Percentiles rank a stretch among this genome's conserved stretches.
phyloP scores from a whole-genome alignment of 768 basidiomycete species.

The Trametes cubensis region DNA sequence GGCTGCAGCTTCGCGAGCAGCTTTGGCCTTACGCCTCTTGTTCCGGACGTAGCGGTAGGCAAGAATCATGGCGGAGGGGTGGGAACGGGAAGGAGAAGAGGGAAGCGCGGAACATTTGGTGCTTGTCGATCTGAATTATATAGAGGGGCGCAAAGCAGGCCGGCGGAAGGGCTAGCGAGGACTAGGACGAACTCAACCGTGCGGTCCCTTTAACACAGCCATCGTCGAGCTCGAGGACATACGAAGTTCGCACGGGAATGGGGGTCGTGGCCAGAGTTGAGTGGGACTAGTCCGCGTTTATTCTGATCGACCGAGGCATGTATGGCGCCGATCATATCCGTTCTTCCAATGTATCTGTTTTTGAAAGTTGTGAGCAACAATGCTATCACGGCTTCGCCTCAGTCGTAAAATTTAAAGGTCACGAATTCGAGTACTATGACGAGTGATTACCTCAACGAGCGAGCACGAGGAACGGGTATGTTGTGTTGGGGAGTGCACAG shows the following conservation, averaged over 20 bases:
- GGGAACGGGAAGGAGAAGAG: background rate
- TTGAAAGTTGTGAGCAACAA: too few species aligned
- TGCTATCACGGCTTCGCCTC: background rate
- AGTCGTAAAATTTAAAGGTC: background rate
- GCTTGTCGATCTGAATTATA: background rate
- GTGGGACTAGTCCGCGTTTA: background rate
- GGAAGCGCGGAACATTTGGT: background rate
- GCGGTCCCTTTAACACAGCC: background rate
- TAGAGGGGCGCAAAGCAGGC: background rate
- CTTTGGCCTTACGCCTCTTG: constrained; percentile 16
- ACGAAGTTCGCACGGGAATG: background rate
- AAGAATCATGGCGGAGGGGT: constrained; percentile 3
- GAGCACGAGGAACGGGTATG: background rate
- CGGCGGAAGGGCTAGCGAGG: background rate
- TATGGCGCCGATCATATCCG: background rate
- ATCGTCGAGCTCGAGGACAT: background rate
- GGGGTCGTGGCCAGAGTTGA: too few species aligned
- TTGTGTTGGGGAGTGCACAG: too few species aligned
- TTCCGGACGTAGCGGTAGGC: constrained; percentile 19
- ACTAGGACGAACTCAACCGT: background rate
- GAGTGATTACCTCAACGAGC: background rate
- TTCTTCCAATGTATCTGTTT: background rate
- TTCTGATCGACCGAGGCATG: background rate
- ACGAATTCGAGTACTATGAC: background rate
- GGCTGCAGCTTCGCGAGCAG: constrained; percentile 12